Evolutionary conservation across 163 green algal species (phyloP), one percentile per base, ranked within the genome.

Genomic region (Chlorella variabilis): DNA sequence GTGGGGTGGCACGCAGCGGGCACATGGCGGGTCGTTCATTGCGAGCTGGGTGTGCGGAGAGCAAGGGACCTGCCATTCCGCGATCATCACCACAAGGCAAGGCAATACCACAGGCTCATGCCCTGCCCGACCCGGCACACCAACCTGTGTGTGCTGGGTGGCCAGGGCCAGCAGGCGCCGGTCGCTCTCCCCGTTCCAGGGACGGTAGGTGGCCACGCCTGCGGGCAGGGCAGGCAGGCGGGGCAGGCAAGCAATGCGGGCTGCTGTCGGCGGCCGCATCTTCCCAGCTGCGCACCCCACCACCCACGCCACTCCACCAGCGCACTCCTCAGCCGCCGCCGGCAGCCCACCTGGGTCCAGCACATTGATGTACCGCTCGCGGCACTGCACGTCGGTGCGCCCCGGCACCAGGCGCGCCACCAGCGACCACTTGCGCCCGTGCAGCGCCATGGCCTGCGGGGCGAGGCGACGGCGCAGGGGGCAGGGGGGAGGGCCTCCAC

Each of bases 361-460:
- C 61, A 63, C 42, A 71, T 91, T 88, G 41, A 87, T 77, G 56
- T 48, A 91, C 41, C 87, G 86, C 62, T 90, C 86, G 9, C 87
- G 83, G 74, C 86, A 90, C 80, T 91, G 87, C 68, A 89, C 62
- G 23, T 90, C 85, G 38, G 51, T 89, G 73, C 87, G 78, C 31
- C 67, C 65, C 1, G 80, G 80, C 58, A 91, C 86, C 8, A 76
- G 45, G 76, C 68, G 70, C 17, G 85, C 82, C 48, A 91, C 85
- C 15, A 67, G 31, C 20, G 42, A 68, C 87, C 87, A 91, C 75
- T 90, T 85, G 34, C 77, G 67, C 21, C 82, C 87, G 41, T 86
- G 81, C 49, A 79, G 34, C 4, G 78, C 74, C 34, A 88, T 76
- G 48, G 79, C 74, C 39, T 68, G 62, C 21, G 51, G 38, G 38